A percentile compares a stretch with the other conserved stretches of the same genome.
These are phyloP conservation scores for Boletales sp. DNA, from an alignment of 768 basidiomycete species.

Conservation along the genomic window DNA sequence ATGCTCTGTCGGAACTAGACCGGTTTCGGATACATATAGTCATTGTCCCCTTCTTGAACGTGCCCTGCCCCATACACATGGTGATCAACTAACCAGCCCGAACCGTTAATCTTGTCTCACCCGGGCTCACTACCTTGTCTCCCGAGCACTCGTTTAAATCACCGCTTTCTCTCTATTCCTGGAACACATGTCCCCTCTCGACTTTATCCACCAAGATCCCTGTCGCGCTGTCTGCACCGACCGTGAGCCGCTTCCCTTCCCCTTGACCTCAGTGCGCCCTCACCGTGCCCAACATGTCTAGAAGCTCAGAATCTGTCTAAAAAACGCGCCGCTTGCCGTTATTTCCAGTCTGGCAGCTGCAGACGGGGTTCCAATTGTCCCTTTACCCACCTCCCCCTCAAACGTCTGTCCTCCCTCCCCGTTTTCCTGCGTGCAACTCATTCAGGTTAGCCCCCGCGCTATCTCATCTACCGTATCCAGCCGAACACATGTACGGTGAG, in stretches of 20 bases:
- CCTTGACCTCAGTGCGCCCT: background rate
- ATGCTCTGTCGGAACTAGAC: conserved; percentile 29
- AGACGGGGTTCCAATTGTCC: conserved; percentile 26
- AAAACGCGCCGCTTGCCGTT: conserved; percentile 21
- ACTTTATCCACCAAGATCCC: conserved; percentile 14
- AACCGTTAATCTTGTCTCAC: conserved; percentile 20
- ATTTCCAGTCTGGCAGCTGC: conserved; percentile 23
- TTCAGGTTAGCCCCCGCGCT: conserved; percentile 5
- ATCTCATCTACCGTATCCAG: conserved; percentile 11
- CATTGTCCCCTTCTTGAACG: conserved; percentile 28
- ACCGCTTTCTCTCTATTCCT: conserved; percentile 1
- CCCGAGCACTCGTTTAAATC: conserved; percentile 13
- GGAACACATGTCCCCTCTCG: conserved; percentile 8
- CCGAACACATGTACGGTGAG: conserved; percentile 19
- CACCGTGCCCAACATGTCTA: background rate
- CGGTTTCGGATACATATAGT: conserved; percentile 33
- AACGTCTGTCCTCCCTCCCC: conserved; percentile 13
- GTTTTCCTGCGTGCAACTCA: conserved; percentile 5
- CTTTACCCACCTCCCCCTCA: conserved; percentile 17
- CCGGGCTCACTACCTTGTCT: conserved; percentile 34
- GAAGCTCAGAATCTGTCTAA: background rate
- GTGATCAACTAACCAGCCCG: conserved; percentile 15
- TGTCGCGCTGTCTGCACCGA: background rate
- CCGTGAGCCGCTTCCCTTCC: conserved; percentile 12
- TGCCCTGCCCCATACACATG: conserved; percentile 10